Evolutionary conservation across 306 rosid species (phyloP).

Genomic region (Phaseolus lunatus): DNA sequence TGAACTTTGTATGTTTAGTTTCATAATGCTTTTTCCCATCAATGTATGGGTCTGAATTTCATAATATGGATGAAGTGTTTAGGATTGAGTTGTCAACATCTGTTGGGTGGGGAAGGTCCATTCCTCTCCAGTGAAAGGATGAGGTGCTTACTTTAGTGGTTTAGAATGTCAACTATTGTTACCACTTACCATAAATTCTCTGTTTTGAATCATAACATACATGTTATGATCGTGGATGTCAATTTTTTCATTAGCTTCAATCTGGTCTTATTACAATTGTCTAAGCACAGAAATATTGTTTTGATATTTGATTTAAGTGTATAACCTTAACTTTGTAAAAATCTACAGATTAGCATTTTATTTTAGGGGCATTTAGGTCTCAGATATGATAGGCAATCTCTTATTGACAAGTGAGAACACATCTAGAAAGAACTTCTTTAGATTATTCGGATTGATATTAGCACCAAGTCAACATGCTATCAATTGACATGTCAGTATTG

Average conservation of each 20-base stretch:
- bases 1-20: constrained; percentile 21
- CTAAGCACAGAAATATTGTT: not conserved
- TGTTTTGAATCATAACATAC: not conserved
- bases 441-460: not conserved
- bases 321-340: not conserved
- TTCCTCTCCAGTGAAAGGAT: constrained; percentile 25
- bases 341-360: not conserved
- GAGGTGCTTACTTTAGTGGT: not conserved
- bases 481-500: not conserved
- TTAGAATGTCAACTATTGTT: not conserved
- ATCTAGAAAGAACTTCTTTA: not conserved
- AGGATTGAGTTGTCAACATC: not conserved
- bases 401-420: not conserved
- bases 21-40: constrained; percentile 20
- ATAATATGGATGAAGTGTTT: not conserved
- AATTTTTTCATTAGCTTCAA: constrained; percentile 5
- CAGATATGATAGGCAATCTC: not conserved
- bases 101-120: constrained; percentile 18
- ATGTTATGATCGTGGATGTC: constrained; percentile 9
- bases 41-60: not conserved
- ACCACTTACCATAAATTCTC: not conserved
- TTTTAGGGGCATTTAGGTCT: constrained; percentile 21
- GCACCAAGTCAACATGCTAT: constrained; percentile 1
- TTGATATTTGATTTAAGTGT: too few relatives aligned
- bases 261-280: constrained; percentile 8